phyloP scores from a whole-genome alignment of 164 flowering plant genomes.

The Nymphaea colorata region DNA sequence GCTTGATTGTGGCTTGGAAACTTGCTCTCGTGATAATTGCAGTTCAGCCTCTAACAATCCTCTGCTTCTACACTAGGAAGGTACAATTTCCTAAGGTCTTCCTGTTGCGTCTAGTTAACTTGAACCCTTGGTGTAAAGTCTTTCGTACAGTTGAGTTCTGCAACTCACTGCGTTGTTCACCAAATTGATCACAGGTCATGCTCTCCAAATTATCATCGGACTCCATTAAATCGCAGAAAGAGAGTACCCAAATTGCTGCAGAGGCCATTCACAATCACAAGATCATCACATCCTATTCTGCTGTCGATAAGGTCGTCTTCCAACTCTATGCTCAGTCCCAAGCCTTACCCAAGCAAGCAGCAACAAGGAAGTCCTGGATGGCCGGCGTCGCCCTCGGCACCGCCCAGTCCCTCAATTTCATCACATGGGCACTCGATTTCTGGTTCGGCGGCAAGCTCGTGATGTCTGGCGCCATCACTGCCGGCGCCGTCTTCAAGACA shows the following conservation, averaged over 20 bases:
- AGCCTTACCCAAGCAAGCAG: conserved; percentile 55
- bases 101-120: too few relatives aligned
- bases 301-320: conserved; percentile 42
- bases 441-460: conserved; percentile 89
- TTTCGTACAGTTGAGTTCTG: too few relatives aligned
- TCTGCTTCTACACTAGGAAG: conserved; percentile 67
- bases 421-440: conserved; percentile 89
- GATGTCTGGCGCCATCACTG: conserved; percentile 47
- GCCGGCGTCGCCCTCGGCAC: conserved; percentile 87
- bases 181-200: conserved; percentile 20
- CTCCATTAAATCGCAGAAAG: conserved; percentile 55
- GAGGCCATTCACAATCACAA: conserved; percentile 82
- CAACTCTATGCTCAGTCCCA: conserved; percentile 62
- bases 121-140: too few relatives aligned
- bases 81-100: neutral
- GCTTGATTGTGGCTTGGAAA: conserved; percentile 75
- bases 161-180: too few relatives aligned
- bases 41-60: conserved; percentile 70
- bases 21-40: conserved; percentile 88
- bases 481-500: conserved; percentile 86
- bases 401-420: conserved; percentile 70
- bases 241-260: conserved; percentile 70
- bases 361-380: conserved; percentile 64
- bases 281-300: conserved; percentile 74
- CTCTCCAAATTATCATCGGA: conserved; percentile 46